Evolutionary conservation across 2,329 filamentous ascomycete genomes (phyloP), one percentile per base, ranked within the genome.

Genomic region (Microascus cirrosus): DNA sequence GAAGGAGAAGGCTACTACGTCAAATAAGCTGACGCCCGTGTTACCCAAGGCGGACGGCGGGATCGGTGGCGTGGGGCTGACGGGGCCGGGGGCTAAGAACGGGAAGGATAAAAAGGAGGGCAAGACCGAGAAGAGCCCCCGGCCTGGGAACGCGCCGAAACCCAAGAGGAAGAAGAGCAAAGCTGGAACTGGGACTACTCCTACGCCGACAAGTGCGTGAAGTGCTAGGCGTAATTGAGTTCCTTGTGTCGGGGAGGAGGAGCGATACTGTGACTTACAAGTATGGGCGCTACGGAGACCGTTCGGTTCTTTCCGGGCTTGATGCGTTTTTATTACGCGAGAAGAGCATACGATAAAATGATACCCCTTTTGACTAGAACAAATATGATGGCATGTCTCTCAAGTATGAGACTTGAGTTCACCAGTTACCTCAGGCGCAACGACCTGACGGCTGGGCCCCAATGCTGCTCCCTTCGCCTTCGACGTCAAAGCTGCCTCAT

Each of bases 101-200:
- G 64, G 61, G 12, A 62, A 65, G n/a, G 61, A 63, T 39, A 69
- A 67, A 62, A 70, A 72, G 62, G 70, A 70, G 53, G 68, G 63
- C 36, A 74, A 73, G 62, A 67, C 66, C 39, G 68, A 68, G 36
- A 72, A 70, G 65, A 67, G 66, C 53, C 65, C 65, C 22, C 62
- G 60, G 45, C 64, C 67, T 25, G 61, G 60, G 2, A 62, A 51
- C 39, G 42, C 60, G 3, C 62, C 63, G 20, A 74, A 73, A 62
- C 68, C 66, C 4, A 73, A 71, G 63, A 65, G 70, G 61, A 65
- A 70, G 59, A 74, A 74, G 66, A 73, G 71, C 59, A 74, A 73
- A 61, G 61, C 48, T 18, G 55, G 55, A 12, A 13, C 48, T 25
- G 55, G 55, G n/a, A 13, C 55, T 25, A 53, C 51, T 5, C 51